Percentiles rank a stretch among this genome's conserved stretches.
Conservation (phyloP, 2,329 filamentous ascomycete species). For the Fusarium falciforme region DNA sequence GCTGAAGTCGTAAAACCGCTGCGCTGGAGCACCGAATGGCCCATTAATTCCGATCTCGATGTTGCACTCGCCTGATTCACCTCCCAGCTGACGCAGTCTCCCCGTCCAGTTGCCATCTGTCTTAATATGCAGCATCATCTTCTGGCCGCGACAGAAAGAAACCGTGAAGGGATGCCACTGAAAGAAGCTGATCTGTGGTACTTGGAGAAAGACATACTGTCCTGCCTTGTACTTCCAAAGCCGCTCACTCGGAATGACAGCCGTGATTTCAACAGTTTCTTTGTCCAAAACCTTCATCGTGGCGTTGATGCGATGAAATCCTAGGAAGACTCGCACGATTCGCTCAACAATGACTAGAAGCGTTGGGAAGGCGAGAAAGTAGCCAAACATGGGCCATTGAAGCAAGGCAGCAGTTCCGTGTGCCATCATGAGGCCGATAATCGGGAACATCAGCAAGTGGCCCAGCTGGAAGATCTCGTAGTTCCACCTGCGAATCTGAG, state of each 20-base stretch:
- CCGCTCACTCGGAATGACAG: slow-evolving; percentile 59
- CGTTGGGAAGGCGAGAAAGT: slow-evolving; percentile 65
- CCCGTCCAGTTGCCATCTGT: slow-evolving; percentile 68
- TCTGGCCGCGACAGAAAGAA: slow-evolving; percentile 63
- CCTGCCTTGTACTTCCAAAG: slow-evolving; percentile 67
- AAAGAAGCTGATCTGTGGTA: slow-evolving; percentile 63
- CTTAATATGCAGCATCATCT: slow-evolving; percentile 68
- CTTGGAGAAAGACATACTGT: slow-evolving; percentile 68
- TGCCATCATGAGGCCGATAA: slow-evolving; percentile 65
- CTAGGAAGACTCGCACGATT: slow-evolving; percentile 55
- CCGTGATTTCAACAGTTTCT: slow-evolving; percentile 63
- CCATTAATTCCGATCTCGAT: slow-evolving; percentile 67
- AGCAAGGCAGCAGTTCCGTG: slow-evolving; percentile 64
- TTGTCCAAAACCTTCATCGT: slow-evolving; percentile 61
- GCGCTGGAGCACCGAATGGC: slow-evolving; percentile 67
- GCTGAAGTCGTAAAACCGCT: slow-evolving; percentile 69
- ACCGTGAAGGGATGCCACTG: slow-evolving; percentile 72
- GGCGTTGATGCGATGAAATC: slow-evolving; percentile 61
- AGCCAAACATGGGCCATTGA: slow-evolving; percentile 67
- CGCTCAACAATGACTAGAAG: slow-evolving; percentile 63
- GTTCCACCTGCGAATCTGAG: slow-evolving; percentile 61
- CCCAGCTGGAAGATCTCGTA: slow-evolving; percentile 69
- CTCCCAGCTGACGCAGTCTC: slow-evolving; percentile 56
- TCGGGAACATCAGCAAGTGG: slow-evolving; percentile 68
- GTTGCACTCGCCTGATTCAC: slow-evolving; percentile 46